Conservation (phyloP, 2,329 filamentous ascomycete genomes). For the Ampelomyces quisqualis region DNA sequence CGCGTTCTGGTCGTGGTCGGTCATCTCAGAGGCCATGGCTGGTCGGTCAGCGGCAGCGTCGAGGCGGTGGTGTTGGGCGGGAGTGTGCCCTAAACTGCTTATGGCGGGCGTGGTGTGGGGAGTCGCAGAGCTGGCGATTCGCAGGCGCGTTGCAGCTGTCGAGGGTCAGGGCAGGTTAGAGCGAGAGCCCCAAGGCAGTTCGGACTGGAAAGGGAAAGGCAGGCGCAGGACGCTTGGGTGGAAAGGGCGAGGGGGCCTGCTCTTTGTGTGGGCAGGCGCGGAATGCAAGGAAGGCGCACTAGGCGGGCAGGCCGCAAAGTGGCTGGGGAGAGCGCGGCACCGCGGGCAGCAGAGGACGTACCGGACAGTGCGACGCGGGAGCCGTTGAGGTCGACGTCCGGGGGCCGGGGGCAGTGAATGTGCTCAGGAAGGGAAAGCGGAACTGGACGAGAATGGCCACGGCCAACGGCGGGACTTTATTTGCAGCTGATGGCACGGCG, state of each 20-base stretch:
- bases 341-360: neutral
- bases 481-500: constrained; percentile 12
- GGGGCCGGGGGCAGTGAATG: too few species aligned
- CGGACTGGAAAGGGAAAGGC: constrained; percentile 44
- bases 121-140: constrained; percentile 23
- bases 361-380: neutral
- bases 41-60: constrained; percentile 22
- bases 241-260: constrained; percentile 15
- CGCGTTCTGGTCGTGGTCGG: constrained; percentile 54
- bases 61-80: constrained; percentile 41
- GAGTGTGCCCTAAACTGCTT: constrained; percentile 42
- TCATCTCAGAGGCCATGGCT: constrained; percentile 51
- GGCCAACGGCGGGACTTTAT: constrained; percentile 37
- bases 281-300: constrained; percentile 7
- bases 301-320: neutral
- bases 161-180: constrained; percentile 23
- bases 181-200: too few species aligned
- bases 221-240: constrained; percentile 37
- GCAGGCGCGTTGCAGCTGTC: constrained; percentile 34
- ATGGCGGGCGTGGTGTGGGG: constrained; percentile 16
- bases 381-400: constrained; percentile 26
- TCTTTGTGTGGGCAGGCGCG: constrained; percentile 30
- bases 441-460: constrained; percentile 44
- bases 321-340: constrained; percentile 5
- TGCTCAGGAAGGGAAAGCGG: constrained; percentile 43